Conservation (phyloP, 352 stramenopile genomes). For the Phytopythium helicoides region DNA sequence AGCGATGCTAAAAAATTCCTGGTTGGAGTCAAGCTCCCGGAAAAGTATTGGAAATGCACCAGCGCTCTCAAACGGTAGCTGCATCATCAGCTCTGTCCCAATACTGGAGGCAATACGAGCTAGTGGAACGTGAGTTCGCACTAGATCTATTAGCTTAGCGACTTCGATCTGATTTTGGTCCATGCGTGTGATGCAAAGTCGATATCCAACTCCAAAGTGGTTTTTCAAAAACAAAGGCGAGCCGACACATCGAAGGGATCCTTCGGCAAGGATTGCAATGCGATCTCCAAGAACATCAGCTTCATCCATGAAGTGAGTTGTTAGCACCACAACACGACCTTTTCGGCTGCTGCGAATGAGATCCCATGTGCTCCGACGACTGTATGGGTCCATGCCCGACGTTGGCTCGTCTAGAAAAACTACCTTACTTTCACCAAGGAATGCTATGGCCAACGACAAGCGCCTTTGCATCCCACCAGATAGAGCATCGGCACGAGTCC, state of each 20-base stretch:
- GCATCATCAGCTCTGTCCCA: slow-evolving; percentile 74
- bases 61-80: slow-evolving; percentile 64
- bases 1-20: slow-evolving; percentile 28
- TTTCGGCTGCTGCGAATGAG: slow-evolving; percentile 63
- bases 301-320: slow-evolving; percentile 93
- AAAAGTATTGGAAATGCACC: slow-evolving; percentile 69
- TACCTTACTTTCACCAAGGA: slow-evolving; percentile 66
- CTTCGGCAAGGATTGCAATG: slow-evolving; percentile 89
- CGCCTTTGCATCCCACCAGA: slow-evolving; percentile 83
- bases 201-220: slow-evolving; percentile 74
- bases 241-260: slow-evolving; percentile 65
- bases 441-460: slow-evolving; percentile 72
- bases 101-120: slow-evolving; percentile 52
- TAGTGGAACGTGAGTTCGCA: slow-evolving; percentile 32
- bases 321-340: slow-evolving; percentile 83
- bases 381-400: slow-evolving; percentile 94
- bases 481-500: slow-evolving; percentile 43
- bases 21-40: slow-evolving; percentile 53
- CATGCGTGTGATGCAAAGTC: slow-evolving; percentile 58
- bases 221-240: slow-evolving; percentile 84
- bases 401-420: slow-evolving; percentile 90
- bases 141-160: slow-evolving; percentile 5
- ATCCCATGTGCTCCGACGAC: slow-evolving; percentile 81
- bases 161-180: slow-evolving; percentile 5
- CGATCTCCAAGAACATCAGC: slow-evolving; percentile 89